Conservation (phyloP, 441 rosid species). For the Isatis lusitanica region DNA sequence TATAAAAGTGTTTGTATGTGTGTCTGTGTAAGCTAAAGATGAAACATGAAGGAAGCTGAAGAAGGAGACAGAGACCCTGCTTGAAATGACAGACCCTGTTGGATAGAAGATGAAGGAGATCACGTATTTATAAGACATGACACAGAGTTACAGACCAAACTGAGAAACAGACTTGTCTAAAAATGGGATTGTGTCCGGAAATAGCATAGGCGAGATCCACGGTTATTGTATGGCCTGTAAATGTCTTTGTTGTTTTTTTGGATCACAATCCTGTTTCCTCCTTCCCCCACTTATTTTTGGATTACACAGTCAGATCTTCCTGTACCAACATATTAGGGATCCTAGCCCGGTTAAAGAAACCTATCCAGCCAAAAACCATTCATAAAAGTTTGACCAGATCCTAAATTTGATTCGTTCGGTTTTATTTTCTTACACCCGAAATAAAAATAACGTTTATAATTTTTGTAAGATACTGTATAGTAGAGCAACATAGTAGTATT, state of each 20-base stretch:
- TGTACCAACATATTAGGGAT: background rate
- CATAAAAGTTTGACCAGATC: background rate
- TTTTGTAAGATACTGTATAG: background rate
- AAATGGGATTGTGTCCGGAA: slow-evolving; percentile 10
- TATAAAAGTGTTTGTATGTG: slow-evolving; percentile 3
- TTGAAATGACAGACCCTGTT: slow-evolving; percentile 25
- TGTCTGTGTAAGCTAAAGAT: slow-evolving; percentile 23
- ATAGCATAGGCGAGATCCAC: background rate
- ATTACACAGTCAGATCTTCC: slow-evolving; percentile 21
- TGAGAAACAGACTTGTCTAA: slow-evolving; percentile 34
- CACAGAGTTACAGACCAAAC: slow-evolving; percentile 16
- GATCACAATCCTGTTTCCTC: slow-evolving; percentile 9
- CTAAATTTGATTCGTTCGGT: background rate
- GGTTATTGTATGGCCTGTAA: slow-evolving; percentile 23
- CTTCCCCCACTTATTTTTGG: slow-evolving; percentile 10
- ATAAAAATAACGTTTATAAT: background rate
- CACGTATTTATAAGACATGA: slow-evolving; percentile 15
- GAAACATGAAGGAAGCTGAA: slow-evolving; percentile 9
- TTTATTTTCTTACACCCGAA: background rate
- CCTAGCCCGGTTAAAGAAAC: background rate
- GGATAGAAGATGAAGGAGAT: slow-evolving; percentile 20
- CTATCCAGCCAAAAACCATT: background rate
- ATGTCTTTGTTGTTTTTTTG: background rate
- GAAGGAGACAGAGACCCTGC: slow-evolving; percentile 28
- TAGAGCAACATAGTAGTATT: background rate